Base-by-base conservation (phyloP, 176 grass and related monocot genomes). In the Oryza officinalis region DNA sequence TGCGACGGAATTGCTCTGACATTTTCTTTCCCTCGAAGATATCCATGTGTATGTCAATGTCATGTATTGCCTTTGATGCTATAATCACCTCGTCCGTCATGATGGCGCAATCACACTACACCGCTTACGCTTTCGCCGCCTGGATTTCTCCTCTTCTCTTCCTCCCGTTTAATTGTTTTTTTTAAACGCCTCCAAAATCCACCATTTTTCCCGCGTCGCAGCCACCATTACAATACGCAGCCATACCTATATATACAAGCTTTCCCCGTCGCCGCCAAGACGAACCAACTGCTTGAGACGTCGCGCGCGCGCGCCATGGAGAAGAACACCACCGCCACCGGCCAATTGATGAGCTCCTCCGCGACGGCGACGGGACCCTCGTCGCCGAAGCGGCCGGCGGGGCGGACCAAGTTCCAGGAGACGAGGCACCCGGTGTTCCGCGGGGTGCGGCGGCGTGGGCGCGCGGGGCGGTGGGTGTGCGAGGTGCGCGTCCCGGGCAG, bases 341-440 rank as follows among this genome's bases (percentile, higher is more conserved):
- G 63, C 10, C 35, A 45, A 0, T 25, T 68, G 10, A 40, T 68
- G 13, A 40, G 47, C 30, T 65, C 72, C 12, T 11, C 22, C 27
- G 5, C 65, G 8, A n/a, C 67, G 1, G 1, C 38, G 30, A 20
- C 25, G 6, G 28, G 78, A 32, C 75, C 12, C 67, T 54, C 81
- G 0, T 74, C 77, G 72, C 74, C 89, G 26, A 94, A 92, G 82
- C 84, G 87, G 0, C 92, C 92, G 0, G 85, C 92, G 22, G 95
- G 92, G 1, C 81, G 92, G 8, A 92, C 88, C 81, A 97, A 97
- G 90, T 97, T 97, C 86, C 88, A 81, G 31, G 92, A 94, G 88
- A 97, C 95, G 33, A 86, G 94, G 0, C 94, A 97, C 80, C 92
- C 94, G 8, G 88, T 97, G 73, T 94, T 78, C 88, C 89, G 90